phyloP scores from a whole-genome alignment of 371 early-diverging fungal species.

The Mucor mucedo region DNA sequence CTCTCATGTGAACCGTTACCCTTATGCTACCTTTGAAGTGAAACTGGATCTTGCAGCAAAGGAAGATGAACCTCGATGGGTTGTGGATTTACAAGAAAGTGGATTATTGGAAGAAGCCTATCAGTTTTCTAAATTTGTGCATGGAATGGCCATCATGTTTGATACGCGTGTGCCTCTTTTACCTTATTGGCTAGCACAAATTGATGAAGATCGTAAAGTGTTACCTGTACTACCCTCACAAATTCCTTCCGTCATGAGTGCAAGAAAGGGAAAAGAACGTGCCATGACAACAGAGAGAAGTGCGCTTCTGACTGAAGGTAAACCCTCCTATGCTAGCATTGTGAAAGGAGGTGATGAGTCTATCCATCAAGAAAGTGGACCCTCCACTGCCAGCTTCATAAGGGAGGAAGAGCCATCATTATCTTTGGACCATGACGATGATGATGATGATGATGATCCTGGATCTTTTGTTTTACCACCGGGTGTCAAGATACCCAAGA shows the following conservation, averaged over 20 bases:
- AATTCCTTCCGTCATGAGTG: conserved; percentile 1
- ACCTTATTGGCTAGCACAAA: conserved; percentile 99
- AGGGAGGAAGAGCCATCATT: too few relatives aligned
- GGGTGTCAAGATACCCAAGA: conserved; percentile 61
- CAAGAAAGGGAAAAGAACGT: too few relatives aligned
- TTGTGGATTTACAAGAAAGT: conserved; percentile 85
- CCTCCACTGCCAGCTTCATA: too few relatives aligned
- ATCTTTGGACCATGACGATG: too few relatives aligned
- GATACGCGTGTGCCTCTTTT: conserved; percentile 86
- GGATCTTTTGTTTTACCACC: conserved; percentile 35
- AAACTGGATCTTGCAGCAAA: conserved; percentile 93
- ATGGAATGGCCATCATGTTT: conserved; percentile 94
- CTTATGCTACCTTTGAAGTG: conserved; percentile 98
- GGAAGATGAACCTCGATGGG: conserved; percentile 93
- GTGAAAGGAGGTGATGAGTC: not conserved
- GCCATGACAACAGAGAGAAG: too few relatives aligned
- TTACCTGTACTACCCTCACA: conserved; percentile 37
- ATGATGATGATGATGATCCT: too few relatives aligned
- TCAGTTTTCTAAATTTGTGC: conserved; percentile 98
- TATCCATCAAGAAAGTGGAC: too few relatives aligned
- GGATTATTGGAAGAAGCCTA: conserved; percentile 95
- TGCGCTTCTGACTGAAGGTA: too few relatives aligned
- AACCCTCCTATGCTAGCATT: too few relatives aligned
- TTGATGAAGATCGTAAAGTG: conserved; percentile 85
- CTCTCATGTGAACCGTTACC: conserved; percentile 89